Evolutionary conservation across 139 green algal genomes (phyloP), one percentile per base, ranked within the genome.

Genomic region (Pleodorina starrii): DNA sequence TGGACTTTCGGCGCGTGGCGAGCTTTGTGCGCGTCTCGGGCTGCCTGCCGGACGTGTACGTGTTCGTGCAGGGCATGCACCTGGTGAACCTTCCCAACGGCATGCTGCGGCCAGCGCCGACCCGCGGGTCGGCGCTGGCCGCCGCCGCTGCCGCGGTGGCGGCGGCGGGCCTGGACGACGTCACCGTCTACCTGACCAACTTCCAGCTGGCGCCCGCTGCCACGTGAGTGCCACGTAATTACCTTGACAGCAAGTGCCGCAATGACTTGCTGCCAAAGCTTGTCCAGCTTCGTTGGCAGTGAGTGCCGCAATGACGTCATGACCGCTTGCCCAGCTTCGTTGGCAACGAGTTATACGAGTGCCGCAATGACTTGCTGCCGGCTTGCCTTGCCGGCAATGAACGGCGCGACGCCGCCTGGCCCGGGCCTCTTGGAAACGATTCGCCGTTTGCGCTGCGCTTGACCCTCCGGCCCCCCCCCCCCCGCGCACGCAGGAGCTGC

Each of bases 1-100:
- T 88, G 0, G 68, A 88, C 35, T 88, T 88, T 46, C 66, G 27
- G 16, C 66, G 83, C 21, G 3, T 71, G 46, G 66, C 43, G 35
- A 16, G 12, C 5, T 88, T 88, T 32, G 35, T 88, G 1, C 40
- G 6, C 6, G 23, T 32, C 5, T 3, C 32, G 2, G 83, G 83
- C 25, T 77, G 60, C 17, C 9, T 46, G 0, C 60, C 43, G 1
- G 29, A 46, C 6, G 38, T 78, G 81, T 87, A 87, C 35, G 21
- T 68, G 6, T 87, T 46, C 42, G 14, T 50, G 0, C 81, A 87
- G 81, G 81, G 59, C 81, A 17, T 87, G 29, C 14, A 36, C 11
- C 48, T 81, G 69, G 3, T 80, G 2, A 88, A 88, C 83, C 66
- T 88, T 9, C 83, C 83, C 44, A 88, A 88, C 68, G 68, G 27